Conservation (phyloP, 768 basidiomycete species). For the Stropharia rugosoannulata region DNA sequence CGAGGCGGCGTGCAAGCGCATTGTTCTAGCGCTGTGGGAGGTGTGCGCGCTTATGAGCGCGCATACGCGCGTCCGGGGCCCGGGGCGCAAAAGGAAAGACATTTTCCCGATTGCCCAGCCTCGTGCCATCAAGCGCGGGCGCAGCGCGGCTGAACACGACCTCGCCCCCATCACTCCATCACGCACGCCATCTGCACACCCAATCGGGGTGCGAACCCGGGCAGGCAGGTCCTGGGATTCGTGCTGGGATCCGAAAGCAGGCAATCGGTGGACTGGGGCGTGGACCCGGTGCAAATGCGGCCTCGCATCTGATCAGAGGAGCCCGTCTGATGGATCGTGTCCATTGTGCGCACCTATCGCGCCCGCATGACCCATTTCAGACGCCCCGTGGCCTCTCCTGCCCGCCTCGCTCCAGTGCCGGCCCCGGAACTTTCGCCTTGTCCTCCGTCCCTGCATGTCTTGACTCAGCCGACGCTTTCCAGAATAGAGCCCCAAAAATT, state of each 20-base stretch:
- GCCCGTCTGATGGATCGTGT: neutral
- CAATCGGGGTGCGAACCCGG: neutral
- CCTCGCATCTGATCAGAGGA: neutral
- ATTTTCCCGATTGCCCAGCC: slow-evolving; percentile 26
- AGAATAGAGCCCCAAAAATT: no score
- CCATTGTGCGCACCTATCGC: neutral
- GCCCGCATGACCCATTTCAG: no score
- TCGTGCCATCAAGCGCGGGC: slow-evolving; percentile 14
- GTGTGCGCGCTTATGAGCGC: neutral
- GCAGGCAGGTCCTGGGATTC: neutral
- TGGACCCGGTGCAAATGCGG: neutral
- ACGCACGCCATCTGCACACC: neutral
- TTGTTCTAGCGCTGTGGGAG: no score
- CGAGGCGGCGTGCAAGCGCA: no score
- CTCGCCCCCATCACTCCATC: neutral
- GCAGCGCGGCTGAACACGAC: slow-evolving; percentile 9
- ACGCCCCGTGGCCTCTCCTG: no score
- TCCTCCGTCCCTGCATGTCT: no score
- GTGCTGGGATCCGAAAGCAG: neutral
- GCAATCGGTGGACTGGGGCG: neutral
- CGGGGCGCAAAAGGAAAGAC: slow-evolving; percentile 24
- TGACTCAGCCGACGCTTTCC: no score
- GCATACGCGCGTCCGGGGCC: neutral
- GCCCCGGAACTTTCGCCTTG: no score
- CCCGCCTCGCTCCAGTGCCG: no score